Percentiles rank a stretch among this genome's conserved stretches.
phyloP scores from a whole-genome alignment of 2,329 filamentous ascomycete species.

The Fusarium zealandicum region DNA sequence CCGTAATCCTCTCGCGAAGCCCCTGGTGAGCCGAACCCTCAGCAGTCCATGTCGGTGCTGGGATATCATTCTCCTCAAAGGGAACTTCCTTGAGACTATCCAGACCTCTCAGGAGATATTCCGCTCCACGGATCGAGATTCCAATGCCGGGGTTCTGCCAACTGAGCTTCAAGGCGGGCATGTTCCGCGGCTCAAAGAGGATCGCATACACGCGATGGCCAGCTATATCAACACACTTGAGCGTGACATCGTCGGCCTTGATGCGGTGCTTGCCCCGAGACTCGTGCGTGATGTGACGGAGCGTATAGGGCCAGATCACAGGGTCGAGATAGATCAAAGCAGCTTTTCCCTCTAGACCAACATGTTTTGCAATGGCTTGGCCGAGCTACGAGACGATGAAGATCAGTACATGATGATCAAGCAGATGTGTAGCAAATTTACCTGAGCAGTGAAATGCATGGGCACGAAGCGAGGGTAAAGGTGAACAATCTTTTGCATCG shows the following conservation, averaged over 20 bases:
- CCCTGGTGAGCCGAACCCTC: slow-evolving; percentile 48
- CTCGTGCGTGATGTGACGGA: slow-evolving; percentile 45
- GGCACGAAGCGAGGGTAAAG: slow-evolving; percentile 58
- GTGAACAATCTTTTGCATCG: slow-evolving; percentile 48
- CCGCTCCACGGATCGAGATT: slow-evolving; percentile 55
- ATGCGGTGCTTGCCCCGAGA: slow-evolving; percentile 48
- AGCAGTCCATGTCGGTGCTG: slow-evolving; percentile 50
- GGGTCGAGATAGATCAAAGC: slow-evolving; percentile 46
- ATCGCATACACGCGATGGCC: slow-evolving; percentile 54
- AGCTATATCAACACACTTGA: slow-evolving; percentile 52
- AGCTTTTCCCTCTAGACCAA: slow-evolving; percentile 40
- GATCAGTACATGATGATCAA: neutral
- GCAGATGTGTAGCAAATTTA: slow-evolving; percentile 22
- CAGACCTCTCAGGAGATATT: slow-evolving; percentile 50
- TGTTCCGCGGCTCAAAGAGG: slow-evolving; percentile 48
- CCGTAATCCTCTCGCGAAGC: slow-evolving; percentile 51
- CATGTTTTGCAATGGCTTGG: slow-evolving; percentile 45
- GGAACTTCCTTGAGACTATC: slow-evolving; percentile 47
- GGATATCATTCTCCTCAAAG: slow-evolving; percentile 36
- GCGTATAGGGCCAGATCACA: slow-evolving; percentile 42
- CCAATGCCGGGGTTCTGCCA: slow-evolving; percentile 58
- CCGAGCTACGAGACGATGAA: slow-evolving; percentile 44
- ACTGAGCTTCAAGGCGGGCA: slow-evolving; percentile 48
- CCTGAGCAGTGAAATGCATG: slow-evolving; percentile 46
- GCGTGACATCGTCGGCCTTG: slow-evolving; percentile 44